Evolutionary conservation across 2,329 filamentous ascomycete species (phyloP), one percentile per base, ranked within the genome.

Genomic region (Phaeophleospora eucalypticola): DNA sequence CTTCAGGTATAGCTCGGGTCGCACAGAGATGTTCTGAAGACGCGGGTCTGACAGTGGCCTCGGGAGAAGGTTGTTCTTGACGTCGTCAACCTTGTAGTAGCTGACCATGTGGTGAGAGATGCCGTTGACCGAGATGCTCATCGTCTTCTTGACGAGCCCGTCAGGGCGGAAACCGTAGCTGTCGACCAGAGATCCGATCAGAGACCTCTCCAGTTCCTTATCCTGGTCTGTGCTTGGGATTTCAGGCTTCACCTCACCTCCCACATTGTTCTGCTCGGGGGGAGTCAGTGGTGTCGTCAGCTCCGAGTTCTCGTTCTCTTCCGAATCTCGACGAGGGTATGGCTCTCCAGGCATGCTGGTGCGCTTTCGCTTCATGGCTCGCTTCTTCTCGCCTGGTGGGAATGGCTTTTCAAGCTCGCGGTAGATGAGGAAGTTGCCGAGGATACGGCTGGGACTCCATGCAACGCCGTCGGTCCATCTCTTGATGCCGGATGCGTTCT

Each of bases 401-500:
- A 90, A 90, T 0, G 84, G 82, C 59, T 84, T 82, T 53, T 86
- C 80, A 36, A 94, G 77, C 65, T 95, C 87, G 21, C 89, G 82
- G 62, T 95, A 95, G 57, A 94, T 80, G 36, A 95, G 77, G 58
- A 89, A 94, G 64, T 93, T 93, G 48, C 84, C 85, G 39, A 91
- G 74, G 39, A 94, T 91, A 14, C 86, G 83, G 66, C 84, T 94
- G 0, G 90, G 90, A 58, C 87, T 94, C 90, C 90, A 96, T 4
- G 85, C 84, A 9, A 91, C 81, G 12, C 90, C 89, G 58, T 96
- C 90, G 0, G 89, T 95, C 90, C 90, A 96, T 46, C 90, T 79
- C 71, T 94, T 94, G 70, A 95, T 95, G 4, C 89, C 89, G 0
- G 89, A 94, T 0, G 87, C 84, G 51, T 88, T 84, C 65, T 95